Conservation (phyloP, 495 filamentous ascomycete species). For the Aspergillus sparsus region DNA sequence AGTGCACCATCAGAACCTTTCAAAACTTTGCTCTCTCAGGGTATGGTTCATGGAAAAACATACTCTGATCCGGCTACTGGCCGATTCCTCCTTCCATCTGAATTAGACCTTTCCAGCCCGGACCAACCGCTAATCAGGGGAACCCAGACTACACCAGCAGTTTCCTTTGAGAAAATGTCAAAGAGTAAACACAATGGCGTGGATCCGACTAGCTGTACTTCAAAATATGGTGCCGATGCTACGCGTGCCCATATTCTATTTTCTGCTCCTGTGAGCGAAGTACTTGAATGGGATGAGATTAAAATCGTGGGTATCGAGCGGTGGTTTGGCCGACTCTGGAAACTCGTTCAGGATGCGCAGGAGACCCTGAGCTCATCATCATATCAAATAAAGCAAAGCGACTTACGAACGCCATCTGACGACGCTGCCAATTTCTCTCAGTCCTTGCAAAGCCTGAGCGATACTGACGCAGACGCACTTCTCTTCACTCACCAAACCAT, state of each 20-base stretch:
- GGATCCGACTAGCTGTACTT: slow-evolving; percentile 71
- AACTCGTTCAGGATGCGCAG: slow-evolving; percentile 50
- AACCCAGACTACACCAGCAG: slow-evolving; percentile 54
- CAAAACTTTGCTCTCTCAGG: slow-evolving; percentile 76
- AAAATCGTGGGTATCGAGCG: slow-evolving; percentile 78
- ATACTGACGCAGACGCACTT: slow-evolving; percentile 60
- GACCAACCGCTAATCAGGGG: slow-evolving; percentile 59
- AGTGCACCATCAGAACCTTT: slow-evolving; percentile 65
- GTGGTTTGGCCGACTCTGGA: slow-evolving; percentile 70
- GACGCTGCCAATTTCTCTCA: slow-evolving; percentile 31
- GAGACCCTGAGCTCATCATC: slow-evolving; percentile 28
- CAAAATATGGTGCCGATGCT: slow-evolving; percentile 76
- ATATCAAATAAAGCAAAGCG: slow-evolving; percentile 23
- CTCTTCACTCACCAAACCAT: slow-evolving; percentile 67
- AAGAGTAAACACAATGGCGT: slow-evolving; percentile 94
- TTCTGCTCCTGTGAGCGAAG: slow-evolving; percentile 77
- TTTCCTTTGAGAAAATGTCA: slow-evolving; percentile 91
- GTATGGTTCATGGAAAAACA: slow-evolving; percentile 90
- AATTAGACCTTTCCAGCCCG: slow-evolving; percentile 64
- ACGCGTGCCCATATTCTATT: slow-evolving; percentile 87
- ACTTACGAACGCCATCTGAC: slow-evolving; percentile 21
- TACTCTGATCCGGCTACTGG: slow-evolving; percentile 73
- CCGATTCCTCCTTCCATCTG: slow-evolving; percentile 74
- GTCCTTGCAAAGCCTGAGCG: slow-evolving; percentile 37
- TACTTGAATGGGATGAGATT: slow-evolving; percentile 85